phyloP scores from a whole-genome alignment of 1,139 yeast genomes.

The Yamadazyma conglobata region DNA sequence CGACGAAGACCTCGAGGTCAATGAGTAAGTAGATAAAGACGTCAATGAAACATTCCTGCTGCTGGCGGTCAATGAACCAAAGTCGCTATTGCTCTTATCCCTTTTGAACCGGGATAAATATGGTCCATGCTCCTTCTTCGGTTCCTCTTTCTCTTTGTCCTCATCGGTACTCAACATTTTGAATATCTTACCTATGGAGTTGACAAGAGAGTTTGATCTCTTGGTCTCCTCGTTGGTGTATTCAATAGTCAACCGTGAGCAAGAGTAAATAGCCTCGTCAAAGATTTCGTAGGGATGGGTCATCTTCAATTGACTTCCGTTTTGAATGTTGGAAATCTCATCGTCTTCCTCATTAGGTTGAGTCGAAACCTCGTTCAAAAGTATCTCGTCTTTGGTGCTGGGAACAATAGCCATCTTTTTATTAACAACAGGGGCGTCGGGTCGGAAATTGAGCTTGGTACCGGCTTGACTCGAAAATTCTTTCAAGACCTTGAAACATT shows the following conservation, averaged over 20 bases:
- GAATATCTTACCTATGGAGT: slow-evolving; percentile 38
- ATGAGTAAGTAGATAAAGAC: slow-evolving; percentile 35
- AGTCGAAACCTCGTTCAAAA: slow-evolving; percentile 14
- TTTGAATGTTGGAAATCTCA: slow-evolving; percentile 13
- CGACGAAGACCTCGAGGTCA: slow-evolving; percentile 39
- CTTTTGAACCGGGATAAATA: slow-evolving; percentile 1
- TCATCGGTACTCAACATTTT: slow-evolving; percentile 35
- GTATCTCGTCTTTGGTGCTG: slow-evolving; percentile 26
- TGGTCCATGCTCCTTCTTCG: background rate
- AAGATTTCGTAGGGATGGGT: slow-evolving; percentile 70
- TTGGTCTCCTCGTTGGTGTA: slow-evolving; percentile 10
- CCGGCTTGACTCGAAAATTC: too few relatives aligned
- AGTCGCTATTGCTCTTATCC: background rate
- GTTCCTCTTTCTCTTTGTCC: slow-evolving; percentile 20
- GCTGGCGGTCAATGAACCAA: slow-evolving; percentile 2
- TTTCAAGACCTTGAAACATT: slow-evolving; percentile 18
- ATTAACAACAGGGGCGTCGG: slow-evolving; percentile 52
- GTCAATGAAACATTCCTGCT: slow-evolving; percentile 35
- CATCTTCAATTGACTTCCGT: slow-evolving; percentile 37
- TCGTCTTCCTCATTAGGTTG: slow-evolving; percentile 11
- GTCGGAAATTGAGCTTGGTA: slow-evolving; percentile 24
- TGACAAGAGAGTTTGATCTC: slow-evolving; percentile 30
- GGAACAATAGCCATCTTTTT: slow-evolving; percentile 47
- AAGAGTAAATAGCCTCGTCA: slow-evolving; percentile 72
- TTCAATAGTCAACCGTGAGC: slow-evolving; percentile 32